Conservation (phyloP, 2,329 filamentous ascomycete genomes). For the Botrytis cinerea region DNA sequence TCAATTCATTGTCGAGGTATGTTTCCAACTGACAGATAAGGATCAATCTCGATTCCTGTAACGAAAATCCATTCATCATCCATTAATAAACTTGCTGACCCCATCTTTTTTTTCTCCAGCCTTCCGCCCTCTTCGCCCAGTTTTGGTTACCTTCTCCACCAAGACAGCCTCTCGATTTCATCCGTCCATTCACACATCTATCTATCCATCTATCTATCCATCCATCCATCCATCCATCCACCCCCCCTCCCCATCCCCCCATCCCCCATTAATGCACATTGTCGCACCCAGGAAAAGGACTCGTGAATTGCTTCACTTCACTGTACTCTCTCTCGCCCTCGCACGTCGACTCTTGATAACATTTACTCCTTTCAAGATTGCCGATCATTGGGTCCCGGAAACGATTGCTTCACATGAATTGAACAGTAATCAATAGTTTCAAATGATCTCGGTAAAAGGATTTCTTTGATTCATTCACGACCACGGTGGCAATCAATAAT, state of each 20-base stretch:
- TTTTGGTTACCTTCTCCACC: not conserved
- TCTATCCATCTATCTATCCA: too few species aligned
- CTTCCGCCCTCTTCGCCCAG: not conserved
- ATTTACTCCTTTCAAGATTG: not conserved
- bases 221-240: not conserved
- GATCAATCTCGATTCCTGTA: not conserved
- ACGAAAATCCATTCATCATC: not conserved
- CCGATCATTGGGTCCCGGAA: not conserved
- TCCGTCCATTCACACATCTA: not conserved
- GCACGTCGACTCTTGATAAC: not conserved
- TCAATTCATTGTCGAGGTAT: not conserved
- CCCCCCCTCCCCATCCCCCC: not conserved
- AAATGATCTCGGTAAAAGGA: conserved; percentile 5
- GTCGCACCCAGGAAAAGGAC: not conserved
- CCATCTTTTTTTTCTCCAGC: conserved; percentile 9
- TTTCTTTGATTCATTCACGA: conserved; percentile 19
- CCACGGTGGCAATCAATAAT: conserved; percentile 15
- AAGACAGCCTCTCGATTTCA: conserved; percentile 14
- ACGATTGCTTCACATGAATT: not conserved
- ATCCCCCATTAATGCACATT: not conserved
- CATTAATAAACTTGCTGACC: conserved; percentile 1
- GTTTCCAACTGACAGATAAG: not conserved
- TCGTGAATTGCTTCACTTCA: conserved; percentile 7
- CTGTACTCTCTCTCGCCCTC: not conserved
- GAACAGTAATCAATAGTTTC: not conserved